These are phyloP conservation scores for Sphagnum magellanicum DNA, from an alignment of 228 moss, liverwort and hornwort genomes.

Conservation along the genomic window DNA sequence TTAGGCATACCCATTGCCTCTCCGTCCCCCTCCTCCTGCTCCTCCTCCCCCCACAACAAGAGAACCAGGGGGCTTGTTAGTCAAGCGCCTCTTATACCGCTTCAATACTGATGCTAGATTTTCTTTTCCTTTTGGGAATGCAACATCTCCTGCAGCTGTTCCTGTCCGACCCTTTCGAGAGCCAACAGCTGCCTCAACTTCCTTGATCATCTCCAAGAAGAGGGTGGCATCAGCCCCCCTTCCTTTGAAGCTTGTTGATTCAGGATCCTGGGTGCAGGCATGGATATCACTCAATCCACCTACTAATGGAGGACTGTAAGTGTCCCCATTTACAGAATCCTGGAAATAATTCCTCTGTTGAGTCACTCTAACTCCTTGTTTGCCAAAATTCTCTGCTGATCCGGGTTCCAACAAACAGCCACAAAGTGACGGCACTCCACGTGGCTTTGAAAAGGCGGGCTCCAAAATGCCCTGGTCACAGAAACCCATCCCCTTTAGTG, in stretches of 20 bases:
- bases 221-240: conserved; percentile 47
- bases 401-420: conserved; percentile 51
- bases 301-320: conserved; percentile 16
- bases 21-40: conserved; percentile 15
- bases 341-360: conserved; percentile 43
- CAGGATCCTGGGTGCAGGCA: conserved; percentile 71
- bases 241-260: conserved; percentile 51
- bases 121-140: conserved; percentile 90
- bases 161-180: conserved; percentile 87
- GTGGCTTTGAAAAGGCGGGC: conserved; percentile 83
- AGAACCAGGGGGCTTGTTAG: conserved; percentile 57
- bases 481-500: no score
- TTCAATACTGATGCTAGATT: conserved; percentile 86
- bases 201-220: conserved; percentile 88
- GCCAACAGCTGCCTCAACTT: conserved; percentile 79
- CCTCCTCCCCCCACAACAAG: conserved; percentile 23
- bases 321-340: conserved; percentile 39
- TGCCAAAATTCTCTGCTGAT: conserved; percentile 38
- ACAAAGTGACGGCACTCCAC: conserved; percentile 43
- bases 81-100: conserved; percentile 72
- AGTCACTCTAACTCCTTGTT: conserved; percentile 28
- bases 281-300: conserved; percentile 37
- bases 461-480: conserved; percentile 70
- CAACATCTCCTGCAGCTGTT: conserved; percentile 86
- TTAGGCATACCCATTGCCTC: conserved; percentile 41